phyloP scores from a whole-genome alignment of 2,329 filamentous ascomycete species.

The Penicillium sp. region DNA sequence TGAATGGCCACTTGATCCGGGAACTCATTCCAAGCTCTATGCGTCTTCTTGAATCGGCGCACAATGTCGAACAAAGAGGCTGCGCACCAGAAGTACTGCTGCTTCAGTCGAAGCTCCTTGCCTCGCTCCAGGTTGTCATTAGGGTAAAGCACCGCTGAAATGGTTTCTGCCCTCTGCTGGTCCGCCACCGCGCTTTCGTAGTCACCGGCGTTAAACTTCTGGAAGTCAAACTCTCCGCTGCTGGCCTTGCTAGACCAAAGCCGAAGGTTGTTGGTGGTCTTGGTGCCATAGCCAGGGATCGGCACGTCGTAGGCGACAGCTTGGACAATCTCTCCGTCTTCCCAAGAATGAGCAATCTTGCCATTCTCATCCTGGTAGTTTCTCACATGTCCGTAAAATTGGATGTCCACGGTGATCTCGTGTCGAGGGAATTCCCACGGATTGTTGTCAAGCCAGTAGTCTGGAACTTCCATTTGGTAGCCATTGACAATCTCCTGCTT shows the following conservation, averaged over 20 bases:
- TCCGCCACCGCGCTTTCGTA: conserved; percentile 98
- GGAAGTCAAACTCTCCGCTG: conserved; percentile 97
- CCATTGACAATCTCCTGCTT: conserved; percentile 98
- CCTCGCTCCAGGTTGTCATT: conserved; percentile 96
- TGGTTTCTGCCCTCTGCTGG: conserved; percentile 97
- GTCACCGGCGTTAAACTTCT: conserved; percentile 97
- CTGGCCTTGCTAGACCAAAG: conserved; percentile 98
- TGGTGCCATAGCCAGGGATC: conserved; percentile 85
- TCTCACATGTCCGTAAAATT: conserved; percentile 86
- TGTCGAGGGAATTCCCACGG: conserved; percentile 98
- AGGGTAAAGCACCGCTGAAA: conserved; percentile 94
- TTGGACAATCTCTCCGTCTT: conserved; percentile 87
- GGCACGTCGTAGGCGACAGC: conserved; percentile 92
- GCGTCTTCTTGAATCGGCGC: conserved; percentile 95
- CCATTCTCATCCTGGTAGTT: conserved; percentile 73
- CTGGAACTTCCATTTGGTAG: conserved; percentile 95
- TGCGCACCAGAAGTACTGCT: conserved; percentile 99
- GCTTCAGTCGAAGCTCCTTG: conserved; percentile 95
- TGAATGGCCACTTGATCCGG: conserved; percentile 94
- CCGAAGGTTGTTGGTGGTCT: conserved; percentile 92
- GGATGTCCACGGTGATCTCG: conserved; percentile 92
- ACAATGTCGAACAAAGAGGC: conserved; percentile 96
- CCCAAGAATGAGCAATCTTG: conserved; percentile 74
- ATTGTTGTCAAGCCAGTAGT: conserved; percentile 99
- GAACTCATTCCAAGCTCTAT: conserved; percentile 87